Evolutionary conservation across 352 stramenopile species (phyloP).

Genomic region (Aphanomyces cochlioides): DNA sequence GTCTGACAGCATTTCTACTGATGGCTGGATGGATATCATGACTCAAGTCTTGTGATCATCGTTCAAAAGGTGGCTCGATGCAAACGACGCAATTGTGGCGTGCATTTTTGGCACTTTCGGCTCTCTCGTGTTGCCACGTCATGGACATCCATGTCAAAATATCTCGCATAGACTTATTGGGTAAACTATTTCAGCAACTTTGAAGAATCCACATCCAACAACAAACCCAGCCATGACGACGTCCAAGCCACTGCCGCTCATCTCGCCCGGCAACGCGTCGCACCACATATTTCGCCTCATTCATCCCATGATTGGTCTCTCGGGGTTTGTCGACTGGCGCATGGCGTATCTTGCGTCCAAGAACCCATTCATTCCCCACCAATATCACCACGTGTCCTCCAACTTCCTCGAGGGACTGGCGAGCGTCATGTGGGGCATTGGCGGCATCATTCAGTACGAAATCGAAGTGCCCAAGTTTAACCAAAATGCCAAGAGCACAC

Average conservation of each 20-base stretch:
- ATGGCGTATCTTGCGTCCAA: constrained; percentile 11
- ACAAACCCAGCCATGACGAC: too few relatives aligned
- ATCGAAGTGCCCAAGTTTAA: constrained; percentile 18
- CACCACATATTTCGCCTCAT: constrained; percentile 22
- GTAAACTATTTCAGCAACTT: too few relatives aligned
- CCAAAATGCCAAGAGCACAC: neutral
- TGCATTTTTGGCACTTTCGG: too few relatives aligned
- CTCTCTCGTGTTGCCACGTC: too few relatives aligned
- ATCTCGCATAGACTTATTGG: too few relatives aligned
- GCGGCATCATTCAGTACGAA: constrained; percentile 27
- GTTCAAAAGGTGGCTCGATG: too few relatives aligned
- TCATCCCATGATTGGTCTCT: constrained; percentile 20
- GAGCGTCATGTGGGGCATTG: constrained; percentile 23
- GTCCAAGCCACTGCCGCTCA: neutral
- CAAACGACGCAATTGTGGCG: too few relatives aligned
- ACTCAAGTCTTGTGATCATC: too few relatives aligned
- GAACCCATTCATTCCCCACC: constrained; percentile 2
- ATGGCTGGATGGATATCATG: too few relatives aligned
- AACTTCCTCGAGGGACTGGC: constrained; percentile 24
- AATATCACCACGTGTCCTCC: constrained; percentile 12
- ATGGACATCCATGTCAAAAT: too few relatives aligned
- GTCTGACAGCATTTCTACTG: too few relatives aligned
- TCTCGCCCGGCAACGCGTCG: constrained; percentile 12
- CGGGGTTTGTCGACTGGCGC: constrained; percentile 21
- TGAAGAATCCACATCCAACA: too few relatives aligned